A percentile compares a stretch with the other conserved stretches of the same genome.
Conservation (phyloP, 2,329 filamentous ascomycete genomes). For the Ophiocordyceps camponoti-leonardi region DNA sequence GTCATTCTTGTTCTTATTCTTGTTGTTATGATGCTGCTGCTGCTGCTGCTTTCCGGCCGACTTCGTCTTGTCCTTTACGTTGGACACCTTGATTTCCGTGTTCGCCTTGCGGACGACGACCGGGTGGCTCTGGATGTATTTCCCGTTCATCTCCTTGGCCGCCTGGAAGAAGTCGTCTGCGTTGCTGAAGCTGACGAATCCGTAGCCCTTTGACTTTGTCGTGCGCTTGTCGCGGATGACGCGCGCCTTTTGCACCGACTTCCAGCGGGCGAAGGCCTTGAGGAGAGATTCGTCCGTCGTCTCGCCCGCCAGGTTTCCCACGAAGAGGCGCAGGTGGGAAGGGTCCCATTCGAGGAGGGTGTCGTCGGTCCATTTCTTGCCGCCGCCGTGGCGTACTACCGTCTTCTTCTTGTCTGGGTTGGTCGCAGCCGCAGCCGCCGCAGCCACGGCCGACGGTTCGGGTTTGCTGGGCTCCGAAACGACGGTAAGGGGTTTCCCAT, state of each 20-base stretch:
- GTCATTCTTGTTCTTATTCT: slow-evolving; percentile 12
- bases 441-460: slow-evolving; percentile 24
- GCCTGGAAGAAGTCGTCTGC: slow-evolving; percentile 94
- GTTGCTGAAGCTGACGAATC: slow-evolving; percentile 90
- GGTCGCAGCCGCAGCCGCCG: slow-evolving; percentile 5
- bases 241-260: slow-evolving; percentile 77
- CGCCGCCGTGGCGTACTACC: slow-evolving; percentile 73
- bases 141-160: slow-evolving; percentile 95
- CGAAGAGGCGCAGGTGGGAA: slow-evolving; percentile 82
- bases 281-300: slow-evolving; percentile 90
- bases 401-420: slow-evolving; percentile 59
- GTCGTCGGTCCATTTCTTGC: slow-evolving; percentile 82
- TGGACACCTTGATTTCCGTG: slow-evolving; percentile 72
- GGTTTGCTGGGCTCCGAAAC: slow-evolving; percentile 12
- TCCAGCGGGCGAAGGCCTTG: slow-evolving; percentile 83
- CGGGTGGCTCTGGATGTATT: slow-evolving; percentile 96
- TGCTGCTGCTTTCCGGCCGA: slow-evolving; percentile 15
- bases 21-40: too few species aligned
- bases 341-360: slow-evolving; percentile 91
- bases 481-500: slow-evolving; percentile 13
- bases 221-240: slow-evolving; percentile 93
- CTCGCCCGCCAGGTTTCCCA: slow-evolving; percentile 92
- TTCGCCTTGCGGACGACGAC: slow-evolving; percentile 75
- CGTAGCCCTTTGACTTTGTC: slow-evolving; percentile 89
- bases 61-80: slow-evolving; percentile 42